These are phyloP conservation scores for Butyriboletus loyo DNA, from an alignment of 768 basidiomycete genomes.

Conservation along the genomic window DNA sequence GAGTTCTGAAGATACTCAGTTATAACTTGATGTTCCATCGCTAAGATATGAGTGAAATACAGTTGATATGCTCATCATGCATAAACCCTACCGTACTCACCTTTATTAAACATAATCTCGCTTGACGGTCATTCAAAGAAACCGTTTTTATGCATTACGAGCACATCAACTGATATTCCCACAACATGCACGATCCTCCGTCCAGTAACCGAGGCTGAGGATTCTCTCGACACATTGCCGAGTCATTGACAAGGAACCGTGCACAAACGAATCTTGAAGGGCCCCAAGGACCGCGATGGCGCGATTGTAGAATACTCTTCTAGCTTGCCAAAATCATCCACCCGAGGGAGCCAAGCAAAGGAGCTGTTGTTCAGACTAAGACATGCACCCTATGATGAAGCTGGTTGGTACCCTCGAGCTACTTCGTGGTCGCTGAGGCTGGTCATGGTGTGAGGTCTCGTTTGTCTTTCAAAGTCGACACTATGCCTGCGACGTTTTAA, in stretches of 20 bases:
- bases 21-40: not conserved
- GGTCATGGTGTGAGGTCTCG: too few relatives aligned
- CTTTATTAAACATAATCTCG: too few relatives aligned
- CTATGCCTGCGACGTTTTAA: not conserved
- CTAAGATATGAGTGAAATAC: not conserved
- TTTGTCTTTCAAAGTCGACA: too few relatives aligned
- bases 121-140: not conserved
- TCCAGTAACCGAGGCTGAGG: too few relatives aligned
- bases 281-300: slow-evolving; percentile 71
- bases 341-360: slow-evolving; percentile 64
- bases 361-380: too few relatives aligned
- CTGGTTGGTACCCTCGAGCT: too few relatives aligned
- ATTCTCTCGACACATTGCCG: slow-evolving; percentile 52
- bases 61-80: too few relatives aligned
- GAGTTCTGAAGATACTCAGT: not conserved
- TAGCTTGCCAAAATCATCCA: slow-evolving; percentile 54
- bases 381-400: not conserved
- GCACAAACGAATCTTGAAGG: slow-evolving; percentile 73
- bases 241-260: not conserved
- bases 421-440: too few relatives aligned
- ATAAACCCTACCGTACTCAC: too few relatives aligned
- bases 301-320: slow-evolving; percentile 76
- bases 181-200: too few relatives aligned
- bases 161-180: too few relatives aligned
- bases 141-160: not conserved